Evolutionary conservation across 352 stramenopile genomes (phyloP), one percentile per base, ranked within the genome.

Genomic region (Phytophthora boehmeriae): DNA sequence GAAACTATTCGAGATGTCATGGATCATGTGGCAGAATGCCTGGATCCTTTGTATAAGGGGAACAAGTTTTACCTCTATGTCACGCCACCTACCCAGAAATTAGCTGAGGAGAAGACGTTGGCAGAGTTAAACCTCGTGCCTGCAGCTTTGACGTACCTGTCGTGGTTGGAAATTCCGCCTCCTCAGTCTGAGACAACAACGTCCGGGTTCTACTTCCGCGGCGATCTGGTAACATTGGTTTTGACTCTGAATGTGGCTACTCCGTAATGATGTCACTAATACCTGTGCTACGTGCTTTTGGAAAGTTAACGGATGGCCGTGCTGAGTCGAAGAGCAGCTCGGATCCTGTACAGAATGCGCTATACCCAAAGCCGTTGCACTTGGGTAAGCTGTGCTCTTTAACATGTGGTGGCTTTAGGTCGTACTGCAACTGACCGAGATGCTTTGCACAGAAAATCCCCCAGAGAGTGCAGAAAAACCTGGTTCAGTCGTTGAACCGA

Each of bases 1-100:
- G 88, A 96, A 76, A 89, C 73, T 0, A 58, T 95, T 2, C 73
- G 76, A 59, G 81, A 90, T 54, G 83, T 96, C 14, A 75, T 90
- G 19, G 54, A 76, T 8, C 80, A 90, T 55, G 76, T 96, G 17
- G 67, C 62, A 14, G 68, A 86, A 51, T 88, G 68, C 16, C 57
- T 96, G 32, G 50, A 66, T 10, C 13, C 62, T 1, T 47, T 56
- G 8, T 68, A 63, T 23, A 49, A 71, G 17, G 22, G 28, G 5
- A 60, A 59, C 51, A 36, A 53, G 25, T 94, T 95, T 59, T 88
- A 89, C 61, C 70, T 96, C 8, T 96, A 92, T 63, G 76, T 93
- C 19, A 88, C 86, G 14, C 88, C 88, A 9, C 86, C 88, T 1
- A 83, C 75, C 19, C 80, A 92, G 41, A 90, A 84, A 54, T 63